Percentiles rank a stretch among this genome's conserved stretches.
Evolutionary conservation across 192 early-diverging fungal genomes (phyloP).

Genomic region (Coemansia sp.): DNA sequence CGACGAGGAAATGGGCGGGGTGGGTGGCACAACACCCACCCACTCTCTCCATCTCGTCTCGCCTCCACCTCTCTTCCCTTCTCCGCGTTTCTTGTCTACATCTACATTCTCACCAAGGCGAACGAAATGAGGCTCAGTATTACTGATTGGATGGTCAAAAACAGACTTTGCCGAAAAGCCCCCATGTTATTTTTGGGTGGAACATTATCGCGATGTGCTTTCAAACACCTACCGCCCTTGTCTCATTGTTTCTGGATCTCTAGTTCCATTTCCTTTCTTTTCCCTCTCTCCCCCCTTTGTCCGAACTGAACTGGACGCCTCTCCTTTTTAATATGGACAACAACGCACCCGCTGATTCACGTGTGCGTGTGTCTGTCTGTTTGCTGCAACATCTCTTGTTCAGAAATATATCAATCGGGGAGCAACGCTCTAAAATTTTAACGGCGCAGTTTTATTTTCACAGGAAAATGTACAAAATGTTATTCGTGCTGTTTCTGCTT

Average conservation of each 20-base stretch:
- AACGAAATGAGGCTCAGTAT: background rate
- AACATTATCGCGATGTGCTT: constrained; percentile 2
- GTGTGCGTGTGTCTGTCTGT: background rate
- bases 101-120: background rate
- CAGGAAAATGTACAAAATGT: no score
- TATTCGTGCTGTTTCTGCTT: no score
- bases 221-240: background rate
- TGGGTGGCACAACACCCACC: no score
- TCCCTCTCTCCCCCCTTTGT: background rate
- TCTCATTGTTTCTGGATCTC: constrained; percentile 2
- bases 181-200: constrained; percentile 1
- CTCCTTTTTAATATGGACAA: background rate
- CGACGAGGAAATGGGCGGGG: background rate
- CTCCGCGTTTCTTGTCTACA: background rate
- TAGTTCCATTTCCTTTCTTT: background rate
- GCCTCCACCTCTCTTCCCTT: no score
- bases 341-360: background rate
- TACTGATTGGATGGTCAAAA: background rate
- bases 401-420: background rate
- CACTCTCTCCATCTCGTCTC: no score
- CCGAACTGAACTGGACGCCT: background rate
- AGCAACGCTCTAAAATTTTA: background rate
- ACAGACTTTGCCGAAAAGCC: background rate
- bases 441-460: background rate
- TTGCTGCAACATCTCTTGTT: background rate